phyloP scores from a whole-genome alignment of 768 basidiomycete genomes.

The Lactifluus echinatus region DNA sequence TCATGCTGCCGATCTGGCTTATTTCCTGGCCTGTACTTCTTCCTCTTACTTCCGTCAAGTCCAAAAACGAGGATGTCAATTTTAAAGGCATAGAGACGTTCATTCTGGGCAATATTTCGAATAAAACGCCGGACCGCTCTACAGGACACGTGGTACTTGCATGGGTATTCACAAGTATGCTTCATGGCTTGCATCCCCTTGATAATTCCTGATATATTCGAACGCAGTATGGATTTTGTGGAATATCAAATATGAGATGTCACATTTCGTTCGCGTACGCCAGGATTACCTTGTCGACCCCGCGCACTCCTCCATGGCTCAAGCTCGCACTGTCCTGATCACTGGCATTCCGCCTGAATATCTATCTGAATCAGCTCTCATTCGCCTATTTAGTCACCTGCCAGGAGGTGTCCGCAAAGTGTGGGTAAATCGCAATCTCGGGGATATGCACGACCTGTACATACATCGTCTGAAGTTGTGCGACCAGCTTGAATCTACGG shows the following conservation, averaged over 20 bases:
- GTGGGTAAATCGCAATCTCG: slow-evolving; percentile 88
- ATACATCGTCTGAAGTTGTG: slow-evolving; percentile 66
- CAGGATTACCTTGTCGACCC: slow-evolving; percentile 76
- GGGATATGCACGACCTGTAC: slow-evolving; percentile 77
- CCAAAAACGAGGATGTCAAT: slow-evolving; percentile 36
- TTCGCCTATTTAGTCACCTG: slow-evolving; percentile 63
- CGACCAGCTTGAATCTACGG: slow-evolving; percentile 78
- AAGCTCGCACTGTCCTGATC: slow-evolving; percentile 85
- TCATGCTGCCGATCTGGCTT: slow-evolving; percentile 87
- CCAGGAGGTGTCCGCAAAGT: slow-evolving; percentile 88
- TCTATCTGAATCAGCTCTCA: slow-evolving; percentile 60
- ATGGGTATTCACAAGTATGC: slow-evolving; percentile 70
- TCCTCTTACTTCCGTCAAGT: slow-evolving; percentile 62
- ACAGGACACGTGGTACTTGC: slow-evolving; percentile 72
- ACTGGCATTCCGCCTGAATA: slow-evolving; percentile 80
- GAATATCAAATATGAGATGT: slow-evolving; percentile 75
- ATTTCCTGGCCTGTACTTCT: slow-evolving; percentile 81
- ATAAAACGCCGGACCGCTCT: slow-evolving; percentile 46
- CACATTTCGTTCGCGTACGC: slow-evolving; percentile 66
- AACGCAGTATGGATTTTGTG: slow-evolving; percentile 76
- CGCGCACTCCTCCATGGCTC: slow-evolving; percentile 64
- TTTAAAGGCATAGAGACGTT: slow-evolving; percentile 58
- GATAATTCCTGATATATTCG: not conserved
- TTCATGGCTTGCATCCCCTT: not conserved
- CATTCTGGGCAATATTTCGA: slow-evolving; percentile 74